Conservation (phyloP, 768 basidiomycete genomes). For the Russula emetica region DNA sequence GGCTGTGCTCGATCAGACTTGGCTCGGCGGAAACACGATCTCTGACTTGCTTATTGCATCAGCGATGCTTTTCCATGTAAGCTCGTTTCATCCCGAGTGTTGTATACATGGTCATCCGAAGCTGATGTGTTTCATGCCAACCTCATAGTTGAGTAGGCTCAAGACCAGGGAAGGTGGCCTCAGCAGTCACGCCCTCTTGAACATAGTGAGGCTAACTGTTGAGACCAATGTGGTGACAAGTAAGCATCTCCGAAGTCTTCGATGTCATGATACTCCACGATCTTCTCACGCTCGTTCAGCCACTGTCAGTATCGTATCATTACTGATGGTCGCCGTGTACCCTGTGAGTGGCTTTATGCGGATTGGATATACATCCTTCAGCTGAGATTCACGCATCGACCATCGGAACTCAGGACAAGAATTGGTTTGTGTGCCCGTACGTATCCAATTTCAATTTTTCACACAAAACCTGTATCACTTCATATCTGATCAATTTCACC, state of each 20-base stretch:
- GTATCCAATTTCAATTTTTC: background rate
- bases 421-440: constrained; percentile 15
- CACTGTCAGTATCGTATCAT: background rate
- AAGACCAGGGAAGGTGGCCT: background rate
- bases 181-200: constrained; percentile 18
- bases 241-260: background rate
- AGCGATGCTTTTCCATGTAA: constrained; percentile 15
- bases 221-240: constrained; percentile 30
- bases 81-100: background rate
- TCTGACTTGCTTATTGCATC: constrained; percentile 14
- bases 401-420: constrained; percentile 1
- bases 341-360: background rate
- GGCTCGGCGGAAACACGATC: constrained; percentile 8
- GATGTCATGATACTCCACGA: too few relatives aligned
- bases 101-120: background rate
- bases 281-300: constrained; percentile 1
- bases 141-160: background rate
- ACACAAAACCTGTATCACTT: background rate
- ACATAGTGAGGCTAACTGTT: constrained; percentile 30
- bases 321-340: background rate
- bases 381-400: background rate
- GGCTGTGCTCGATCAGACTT: background rate
- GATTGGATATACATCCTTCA: background rate
- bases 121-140: background rate
- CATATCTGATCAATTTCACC: background rate